Evolutionary conservation across 2,329 filamentous ascomycete species (phyloP).

Genomic region (Diaporthe caulivora): DNA sequence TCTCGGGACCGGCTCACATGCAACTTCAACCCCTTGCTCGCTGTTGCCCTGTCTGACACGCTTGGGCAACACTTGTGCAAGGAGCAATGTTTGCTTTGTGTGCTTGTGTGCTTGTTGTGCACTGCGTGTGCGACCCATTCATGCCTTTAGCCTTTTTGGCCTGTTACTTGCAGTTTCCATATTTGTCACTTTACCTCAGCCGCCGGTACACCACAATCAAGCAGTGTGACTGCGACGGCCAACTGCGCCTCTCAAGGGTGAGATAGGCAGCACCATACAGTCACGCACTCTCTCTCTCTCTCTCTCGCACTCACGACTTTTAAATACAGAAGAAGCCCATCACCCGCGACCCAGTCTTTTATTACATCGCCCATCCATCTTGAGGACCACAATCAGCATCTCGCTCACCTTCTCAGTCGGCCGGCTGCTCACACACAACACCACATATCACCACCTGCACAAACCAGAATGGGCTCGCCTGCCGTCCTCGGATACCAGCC

Average conservation of each 20-base stretch:
- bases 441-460: neutral
- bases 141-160: constrained; percentile 6
- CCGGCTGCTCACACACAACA: neutral
- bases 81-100: neutral
- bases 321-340: neutral
- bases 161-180: constrained; percentile 1
- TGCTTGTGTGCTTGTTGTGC: no score
- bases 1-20: constrained; percentile 27
- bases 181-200: constrained; percentile 14
- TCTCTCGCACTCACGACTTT: neutral
- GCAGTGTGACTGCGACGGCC: neutral
- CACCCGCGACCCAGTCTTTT: no score
- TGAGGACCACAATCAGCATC: neutral
- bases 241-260: neutral
- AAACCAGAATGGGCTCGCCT: constrained; percentile 1
- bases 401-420: no score
- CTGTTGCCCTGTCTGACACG: constrained; percentile 15
- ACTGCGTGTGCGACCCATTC: neutral
- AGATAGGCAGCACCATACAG: constrained; percentile 4
- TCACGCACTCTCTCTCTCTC: neutral
- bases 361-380: no score
- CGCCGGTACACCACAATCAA: no score
- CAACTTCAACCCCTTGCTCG: neutral
- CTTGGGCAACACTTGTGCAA: neutral
- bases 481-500: neutral